These are phyloP conservation scores for Bruguiera hainesii DNA, from an alignment of 441 rosid species.

Conservation along the genomic window DNA sequence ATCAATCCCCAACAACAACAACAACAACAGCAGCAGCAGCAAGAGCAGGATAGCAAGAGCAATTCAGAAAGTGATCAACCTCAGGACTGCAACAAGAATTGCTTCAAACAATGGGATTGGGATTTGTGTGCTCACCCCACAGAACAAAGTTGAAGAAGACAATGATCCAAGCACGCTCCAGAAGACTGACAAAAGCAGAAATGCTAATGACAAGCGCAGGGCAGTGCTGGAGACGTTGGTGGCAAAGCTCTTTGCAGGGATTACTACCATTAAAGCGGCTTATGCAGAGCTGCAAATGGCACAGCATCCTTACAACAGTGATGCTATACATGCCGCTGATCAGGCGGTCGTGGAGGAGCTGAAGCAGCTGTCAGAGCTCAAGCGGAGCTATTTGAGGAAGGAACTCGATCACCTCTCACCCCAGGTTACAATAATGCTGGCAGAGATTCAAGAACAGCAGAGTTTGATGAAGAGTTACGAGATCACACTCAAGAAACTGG, in stretches of 20 bases:
- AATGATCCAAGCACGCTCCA: constrained; percentile 18
- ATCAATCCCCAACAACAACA: constrained; percentile 37
- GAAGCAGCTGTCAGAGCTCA: constrained; percentile 68
- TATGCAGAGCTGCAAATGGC: constrained; percentile 85
- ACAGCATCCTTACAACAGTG: constrained; percentile 72
- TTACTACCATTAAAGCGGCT: constrained; percentile 70
- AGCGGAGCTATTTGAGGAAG: constrained; percentile 64
- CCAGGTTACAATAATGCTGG: constrained; percentile 50
- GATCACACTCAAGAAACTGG: constrained; percentile 65
- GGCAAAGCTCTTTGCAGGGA: constrained; percentile 67
- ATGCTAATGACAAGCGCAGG: constrained; percentile 31
- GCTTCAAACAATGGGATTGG: constrained; percentile 70
- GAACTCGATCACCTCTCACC: constrained; percentile 64
- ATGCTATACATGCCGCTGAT: constrained; percentile 73
- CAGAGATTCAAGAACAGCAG: constrained; percentile 82
- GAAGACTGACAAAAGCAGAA: constrained; percentile 21
- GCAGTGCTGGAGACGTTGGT: constrained; percentile 66
- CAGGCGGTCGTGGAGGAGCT: constrained; percentile 54
- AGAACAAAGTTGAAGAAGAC: constrained; percentile 32
- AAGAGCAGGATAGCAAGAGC: constrained; percentile 65
- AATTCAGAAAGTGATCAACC: constrained; percentile 61
- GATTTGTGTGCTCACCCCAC: constrained; percentile 58
- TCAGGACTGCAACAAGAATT: constrained; percentile 47
- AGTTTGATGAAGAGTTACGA: constrained; percentile 64
- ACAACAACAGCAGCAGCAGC: constrained; percentile 31